Conservation (phyloP, 1,139 yeast species). For the Geotrichum carabidarum region DNA sequence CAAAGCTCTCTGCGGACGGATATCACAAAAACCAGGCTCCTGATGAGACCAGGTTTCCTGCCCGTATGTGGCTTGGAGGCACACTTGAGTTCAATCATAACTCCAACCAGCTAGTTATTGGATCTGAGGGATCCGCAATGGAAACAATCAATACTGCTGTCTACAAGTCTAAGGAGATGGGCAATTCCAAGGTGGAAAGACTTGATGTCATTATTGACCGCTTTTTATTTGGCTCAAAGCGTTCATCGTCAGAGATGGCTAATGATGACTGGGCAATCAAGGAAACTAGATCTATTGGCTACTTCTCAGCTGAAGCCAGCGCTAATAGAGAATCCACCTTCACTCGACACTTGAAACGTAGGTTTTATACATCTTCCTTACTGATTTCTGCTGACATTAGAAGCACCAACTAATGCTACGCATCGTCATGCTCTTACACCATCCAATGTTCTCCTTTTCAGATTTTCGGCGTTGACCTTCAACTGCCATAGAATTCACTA, state of each 20-base stretch:
- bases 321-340: conserved; percentile 22
- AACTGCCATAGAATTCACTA: conserved; percentile 83
- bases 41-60: conserved; percentile 38
- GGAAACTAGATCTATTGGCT: conserved; percentile 34
- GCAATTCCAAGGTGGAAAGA: conserved; percentile 20
- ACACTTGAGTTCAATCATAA: conserved; percentile 41
- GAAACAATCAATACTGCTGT: conserved; percentile 9
- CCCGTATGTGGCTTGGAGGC: conserved; percentile 86
- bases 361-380: not conserved
- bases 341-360: conserved; percentile 21
- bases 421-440: conserved; percentile 31
- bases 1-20: conserved; percentile 60
- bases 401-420: conserved; percentile 21
- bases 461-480: conserved; percentile 69
- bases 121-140: conserved; percentile 11
- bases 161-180: conserved; percentile 12
- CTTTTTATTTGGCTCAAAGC: conserved; percentile 24
- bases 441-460: conserved; percentile 40
- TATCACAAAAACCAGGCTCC: conserved; percentile 83
- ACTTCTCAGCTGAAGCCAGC: conserved; percentile 29
- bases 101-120: conserved; percentile 36
- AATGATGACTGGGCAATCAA: conserved; percentile 28
- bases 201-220: conserved; percentile 34
- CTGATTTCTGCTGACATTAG: conserved; percentile 5
- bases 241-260: conserved; percentile 14